These are phyloP conservation scores for Ambrosia trifida DNA, from an alignment of 129 eudicot genomes.

Conservation along the genomic window DNA sequence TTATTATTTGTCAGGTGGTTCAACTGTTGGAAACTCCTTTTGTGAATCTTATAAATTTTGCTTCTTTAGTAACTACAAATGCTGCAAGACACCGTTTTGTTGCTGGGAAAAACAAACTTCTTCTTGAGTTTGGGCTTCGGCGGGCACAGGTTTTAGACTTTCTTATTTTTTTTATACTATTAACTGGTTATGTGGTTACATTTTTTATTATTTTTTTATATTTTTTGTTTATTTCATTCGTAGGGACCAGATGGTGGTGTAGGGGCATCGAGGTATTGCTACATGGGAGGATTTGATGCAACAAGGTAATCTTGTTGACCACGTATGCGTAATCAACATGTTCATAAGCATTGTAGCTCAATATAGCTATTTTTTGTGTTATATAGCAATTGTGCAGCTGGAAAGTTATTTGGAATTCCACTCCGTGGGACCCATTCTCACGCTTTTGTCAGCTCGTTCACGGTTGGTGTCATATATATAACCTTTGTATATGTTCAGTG, in stretches of 20 bases:
- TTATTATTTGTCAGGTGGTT: slow-evolving; percentile 62
- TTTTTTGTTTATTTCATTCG: slow-evolving; percentile 18
- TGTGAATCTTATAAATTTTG: slow-evolving; percentile 87
- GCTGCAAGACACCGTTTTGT: slow-evolving; percentile 98
- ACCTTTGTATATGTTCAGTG: slow-evolving; percentile 18
- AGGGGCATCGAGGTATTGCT: slow-evolving; percentile 93
- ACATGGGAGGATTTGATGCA: slow-evolving; percentile 98
- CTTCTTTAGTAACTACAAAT: slow-evolving; percentile 91
- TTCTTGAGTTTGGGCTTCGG: slow-evolving; percentile 94
- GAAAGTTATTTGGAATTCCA: slow-evolving; percentile 95
- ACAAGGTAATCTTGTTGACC: slow-evolving; percentile 64
- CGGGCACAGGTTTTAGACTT: slow-evolving; percentile 77
- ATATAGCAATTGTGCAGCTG: slow-evolving; percentile 96
- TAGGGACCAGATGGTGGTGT: slow-evolving; percentile 99
- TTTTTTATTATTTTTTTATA: background rate
- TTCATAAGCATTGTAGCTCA: slow-evolving; percentile 14
- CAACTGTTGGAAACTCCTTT: slow-evolving; percentile 92
- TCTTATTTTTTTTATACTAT: no score
- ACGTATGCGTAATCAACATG: slow-evolving; percentile 8
- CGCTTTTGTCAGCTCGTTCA: slow-evolving; percentile 92
- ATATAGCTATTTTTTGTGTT: slow-evolving; percentile 20
- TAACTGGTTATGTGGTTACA: no score
- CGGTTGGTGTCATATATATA: slow-evolving; percentile 48
- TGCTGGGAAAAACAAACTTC: slow-evolving; percentile 88
- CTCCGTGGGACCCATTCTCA: slow-evolving; percentile 98